phyloP scores from a whole-genome alignment of 805 yeast species.

The Vanderwaltozyma tropicalis region DNA sequence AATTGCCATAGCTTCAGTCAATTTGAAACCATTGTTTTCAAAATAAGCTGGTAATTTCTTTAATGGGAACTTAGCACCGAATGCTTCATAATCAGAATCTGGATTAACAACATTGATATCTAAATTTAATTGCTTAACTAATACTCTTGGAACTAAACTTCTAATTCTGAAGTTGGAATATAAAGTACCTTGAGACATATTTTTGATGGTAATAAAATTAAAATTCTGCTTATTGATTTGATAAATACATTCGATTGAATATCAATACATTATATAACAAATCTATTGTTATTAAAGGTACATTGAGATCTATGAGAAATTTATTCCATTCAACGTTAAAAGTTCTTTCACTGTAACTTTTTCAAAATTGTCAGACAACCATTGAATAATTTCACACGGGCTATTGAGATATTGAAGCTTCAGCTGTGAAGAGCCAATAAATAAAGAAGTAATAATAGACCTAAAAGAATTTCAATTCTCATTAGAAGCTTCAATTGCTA shows the following conservation, averaged over 20 bases:
- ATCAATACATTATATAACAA: no score
- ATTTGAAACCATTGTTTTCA: constrained; percentile 63
- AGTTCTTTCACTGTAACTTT: no score
- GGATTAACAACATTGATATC: constrained; percentile 42
- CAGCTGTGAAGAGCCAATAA: no score
- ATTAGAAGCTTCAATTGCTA: no score
- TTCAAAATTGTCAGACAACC: no score
- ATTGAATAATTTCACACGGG: no score
- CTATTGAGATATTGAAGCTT: no score
- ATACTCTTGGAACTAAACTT: constrained; percentile 35
- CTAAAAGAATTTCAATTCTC: no score
- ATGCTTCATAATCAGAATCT: constrained; percentile 30
- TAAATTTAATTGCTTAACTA: constrained; percentile 49
- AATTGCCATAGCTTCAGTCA: constrained; percentile 61
- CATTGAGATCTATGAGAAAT: no score
- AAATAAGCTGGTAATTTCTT: constrained; percentile 55
- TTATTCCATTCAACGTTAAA: no score
- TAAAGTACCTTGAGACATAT: constrained; percentile 62
- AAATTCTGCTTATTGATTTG: not conserved
- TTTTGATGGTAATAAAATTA: not conserved
- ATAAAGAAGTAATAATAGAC: no score
- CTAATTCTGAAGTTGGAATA: constrained; percentile 37
- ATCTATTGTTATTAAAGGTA: no score
- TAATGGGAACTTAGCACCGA: constrained; percentile 49
- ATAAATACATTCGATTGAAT: not conserved